These are phyloP conservation scores for Aspergillus tanneri DNA, from an alignment of 2,329 filamentous ascomycete genomes.

Conservation along the genomic window DNA sequence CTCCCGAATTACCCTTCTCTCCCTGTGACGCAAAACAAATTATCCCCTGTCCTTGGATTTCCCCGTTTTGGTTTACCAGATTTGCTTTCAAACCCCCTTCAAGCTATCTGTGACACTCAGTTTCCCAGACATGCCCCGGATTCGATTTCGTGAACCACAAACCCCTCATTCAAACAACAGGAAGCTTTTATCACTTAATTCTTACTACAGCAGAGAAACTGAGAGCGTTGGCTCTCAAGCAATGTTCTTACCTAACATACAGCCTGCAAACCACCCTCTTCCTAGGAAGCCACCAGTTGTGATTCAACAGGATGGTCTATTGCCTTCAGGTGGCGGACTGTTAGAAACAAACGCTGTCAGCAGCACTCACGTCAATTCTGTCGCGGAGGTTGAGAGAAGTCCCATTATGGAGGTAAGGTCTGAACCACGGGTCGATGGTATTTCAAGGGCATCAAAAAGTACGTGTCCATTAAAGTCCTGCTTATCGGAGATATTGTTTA, in stretches of 20 bases:
- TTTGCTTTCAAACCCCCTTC: no score
- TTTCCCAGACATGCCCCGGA: not conserved
- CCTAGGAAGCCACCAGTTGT: not conserved
- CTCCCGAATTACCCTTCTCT: no score
- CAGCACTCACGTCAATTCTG: not conserved
- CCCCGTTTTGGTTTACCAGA: no score
- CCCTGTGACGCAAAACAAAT: no score
- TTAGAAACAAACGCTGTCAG: not conserved
- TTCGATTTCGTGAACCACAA: not conserved
- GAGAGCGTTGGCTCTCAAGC: not conserved
- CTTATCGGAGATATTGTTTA: no score
- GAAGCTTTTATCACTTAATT: not conserved
- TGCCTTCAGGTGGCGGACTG: not conserved
- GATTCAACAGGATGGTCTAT: not conserved
- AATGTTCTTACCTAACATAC: not conserved
- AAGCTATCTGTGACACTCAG: no score
- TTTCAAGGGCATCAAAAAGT: no score
- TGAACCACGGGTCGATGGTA: no score
- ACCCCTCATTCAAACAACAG: not conserved
- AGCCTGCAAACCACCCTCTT: not conserved
- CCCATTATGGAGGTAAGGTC: no score
- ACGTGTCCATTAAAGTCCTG: no score
- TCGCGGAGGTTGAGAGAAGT: no score
- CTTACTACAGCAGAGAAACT: not conserved
- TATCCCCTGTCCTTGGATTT: no score